Conservation (phyloP, 495 filamentous ascomycete species). For the Penicillium coffeae region DNA sequence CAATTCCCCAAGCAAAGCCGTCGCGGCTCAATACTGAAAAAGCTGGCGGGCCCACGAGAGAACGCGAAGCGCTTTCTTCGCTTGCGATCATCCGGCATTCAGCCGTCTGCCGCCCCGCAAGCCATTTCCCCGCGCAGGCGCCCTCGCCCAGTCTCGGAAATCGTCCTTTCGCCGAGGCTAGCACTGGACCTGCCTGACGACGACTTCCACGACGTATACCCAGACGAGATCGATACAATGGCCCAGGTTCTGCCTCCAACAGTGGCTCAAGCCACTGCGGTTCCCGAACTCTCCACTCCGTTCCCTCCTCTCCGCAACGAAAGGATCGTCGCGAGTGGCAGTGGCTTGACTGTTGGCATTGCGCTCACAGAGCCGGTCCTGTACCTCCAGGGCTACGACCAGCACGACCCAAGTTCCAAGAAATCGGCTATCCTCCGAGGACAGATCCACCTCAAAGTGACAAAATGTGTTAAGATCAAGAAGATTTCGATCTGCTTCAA, state of each 20-base stretch:
- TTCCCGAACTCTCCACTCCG: slow-evolving; percentile 27
- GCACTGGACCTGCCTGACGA: slow-evolving; percentile 26
- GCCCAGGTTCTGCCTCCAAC: slow-evolving; percentile 25
- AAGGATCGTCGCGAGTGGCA: slow-evolving; percentile 70
- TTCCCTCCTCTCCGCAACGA: slow-evolving; percentile 46
- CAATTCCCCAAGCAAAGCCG: slow-evolving; percentile 27
- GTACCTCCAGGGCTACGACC: slow-evolving; percentile 88
- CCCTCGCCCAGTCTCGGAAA: slow-evolving; percentile 40
- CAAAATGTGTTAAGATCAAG: slow-evolving; percentile 92
- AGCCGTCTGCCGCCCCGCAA: slow-evolving; percentile 22
- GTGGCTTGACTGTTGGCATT: slow-evolving; percentile 68
- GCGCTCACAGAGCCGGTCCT: slow-evolving; percentile 84
- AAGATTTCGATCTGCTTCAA: slow-evolving; percentile 83
- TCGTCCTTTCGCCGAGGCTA: slow-evolving; percentile 33
- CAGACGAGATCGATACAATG: slow-evolving; percentile 24
- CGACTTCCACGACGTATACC: slow-evolving; percentile 28
- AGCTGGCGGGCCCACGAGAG: slow-evolving; percentile 47
- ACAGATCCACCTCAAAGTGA: slow-evolving; percentile 74
- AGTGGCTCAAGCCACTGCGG: slow-evolving; percentile 16
- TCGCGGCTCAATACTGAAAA: slow-evolving; percentile 34
- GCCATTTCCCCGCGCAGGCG: slow-evolving; percentile 13
- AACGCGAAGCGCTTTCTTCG: slow-evolving; percentile 50
- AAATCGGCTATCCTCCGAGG: slow-evolving; percentile 83
- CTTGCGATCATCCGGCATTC: slow-evolving; percentile 31
- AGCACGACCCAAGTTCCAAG: slow-evolving; percentile 62